A percentile compares a stretch with the other conserved stretches of the same genome.
Evolutionary conservation across 2,329 filamentous ascomycete genomes (phyloP).

Genomic region (Colletotrichum gloeosporioides): DNA sequence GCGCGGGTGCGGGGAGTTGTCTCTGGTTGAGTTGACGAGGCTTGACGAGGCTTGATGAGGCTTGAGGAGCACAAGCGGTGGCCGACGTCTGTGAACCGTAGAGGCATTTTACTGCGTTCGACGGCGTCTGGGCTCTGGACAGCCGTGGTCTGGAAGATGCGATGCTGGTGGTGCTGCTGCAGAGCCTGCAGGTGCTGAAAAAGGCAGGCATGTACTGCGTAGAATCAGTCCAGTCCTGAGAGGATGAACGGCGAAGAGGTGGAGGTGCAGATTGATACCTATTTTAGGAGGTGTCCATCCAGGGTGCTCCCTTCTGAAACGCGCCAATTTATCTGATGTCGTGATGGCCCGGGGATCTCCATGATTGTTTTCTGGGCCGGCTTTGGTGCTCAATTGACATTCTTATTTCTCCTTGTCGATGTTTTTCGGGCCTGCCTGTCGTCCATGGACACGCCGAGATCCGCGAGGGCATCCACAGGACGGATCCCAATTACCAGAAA

Average conservation of each 20-base stretch:
- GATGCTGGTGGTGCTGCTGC: neutral
- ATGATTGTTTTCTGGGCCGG: neutral
- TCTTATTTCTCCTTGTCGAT: neutral
- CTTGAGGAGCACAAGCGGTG: neutral
- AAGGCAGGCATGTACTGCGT: neutral
- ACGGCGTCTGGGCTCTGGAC: neutral
- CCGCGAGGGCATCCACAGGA: neutral
- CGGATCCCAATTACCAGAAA: neutral
- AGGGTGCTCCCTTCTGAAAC: slow-evolving; percentile 18
- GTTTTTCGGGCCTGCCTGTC: neutral
- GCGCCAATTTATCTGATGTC: slow-evolving; percentile 21
- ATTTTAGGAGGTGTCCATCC: slow-evolving; percentile 9
- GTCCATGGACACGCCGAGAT: neutral
- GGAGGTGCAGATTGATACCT: neutral
- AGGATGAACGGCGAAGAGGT: neutral
- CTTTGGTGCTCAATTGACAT: neutral
- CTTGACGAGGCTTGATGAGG: neutral
- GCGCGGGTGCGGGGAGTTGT: neutral
- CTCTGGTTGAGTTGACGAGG: neutral
- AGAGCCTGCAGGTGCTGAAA: neutral
- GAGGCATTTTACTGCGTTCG: neutral
- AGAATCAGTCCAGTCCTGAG: neutral
- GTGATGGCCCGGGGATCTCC: slow-evolving; percentile 15
- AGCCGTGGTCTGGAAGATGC: neutral
- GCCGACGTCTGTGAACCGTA: neutral